phyloP scores from a whole-genome alignment of 345 rosid genomes.

The Leavenworthia alabamica region DNA sequence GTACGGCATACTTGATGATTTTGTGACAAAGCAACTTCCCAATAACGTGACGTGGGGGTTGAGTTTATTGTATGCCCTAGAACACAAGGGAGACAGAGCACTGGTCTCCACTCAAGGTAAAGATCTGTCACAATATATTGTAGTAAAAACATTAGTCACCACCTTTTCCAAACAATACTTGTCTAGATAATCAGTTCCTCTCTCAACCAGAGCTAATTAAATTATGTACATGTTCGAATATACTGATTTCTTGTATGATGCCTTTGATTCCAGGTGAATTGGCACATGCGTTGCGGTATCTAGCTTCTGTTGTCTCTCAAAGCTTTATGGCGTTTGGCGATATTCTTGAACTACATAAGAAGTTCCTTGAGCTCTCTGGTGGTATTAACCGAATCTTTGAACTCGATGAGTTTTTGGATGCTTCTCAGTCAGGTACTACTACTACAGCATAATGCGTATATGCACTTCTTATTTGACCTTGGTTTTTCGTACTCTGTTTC shows the following conservation, averaged over 20 bases:
- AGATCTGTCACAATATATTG: conserved; percentile 3
- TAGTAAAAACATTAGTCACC: neutral
- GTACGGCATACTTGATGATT: conserved; percentile 84
- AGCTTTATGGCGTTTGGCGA: conserved; percentile 98
- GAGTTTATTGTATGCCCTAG: conserved; percentile 89
- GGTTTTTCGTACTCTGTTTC: neutral
- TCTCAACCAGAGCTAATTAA: neutral
- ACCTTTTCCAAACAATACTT: neutral
- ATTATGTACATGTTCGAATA: neutral
- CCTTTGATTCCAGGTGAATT: conserved; percentile 62
- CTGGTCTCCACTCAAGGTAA: conserved; percentile 79
- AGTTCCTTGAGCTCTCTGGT: conserved; percentile 89
- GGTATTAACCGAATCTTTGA: conserved; percentile 83
- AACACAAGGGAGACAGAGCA: conserved; percentile 88
- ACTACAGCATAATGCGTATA: neutral
- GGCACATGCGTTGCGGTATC: conserved; percentile 89
- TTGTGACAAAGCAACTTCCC: conserved; percentile 97
- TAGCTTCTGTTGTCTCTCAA: conserved; percentile 96
- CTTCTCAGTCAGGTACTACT: conserved; percentile 63
- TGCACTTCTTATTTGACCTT: neutral
- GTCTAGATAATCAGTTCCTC: neutral
- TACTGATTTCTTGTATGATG: conserved; percentile 11
- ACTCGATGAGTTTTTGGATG: conserved; percentile 91
- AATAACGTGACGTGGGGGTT: conserved; percentile 96
- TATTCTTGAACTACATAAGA: conserved; percentile 87